A percentile compares a stretch with the other conserved stretches of the same genome.
Evolutionary conservation across 2,329 filamentous ascomycete genomes (phyloP).

Genomic region (Pseudogymnoascus sp.): DNA sequence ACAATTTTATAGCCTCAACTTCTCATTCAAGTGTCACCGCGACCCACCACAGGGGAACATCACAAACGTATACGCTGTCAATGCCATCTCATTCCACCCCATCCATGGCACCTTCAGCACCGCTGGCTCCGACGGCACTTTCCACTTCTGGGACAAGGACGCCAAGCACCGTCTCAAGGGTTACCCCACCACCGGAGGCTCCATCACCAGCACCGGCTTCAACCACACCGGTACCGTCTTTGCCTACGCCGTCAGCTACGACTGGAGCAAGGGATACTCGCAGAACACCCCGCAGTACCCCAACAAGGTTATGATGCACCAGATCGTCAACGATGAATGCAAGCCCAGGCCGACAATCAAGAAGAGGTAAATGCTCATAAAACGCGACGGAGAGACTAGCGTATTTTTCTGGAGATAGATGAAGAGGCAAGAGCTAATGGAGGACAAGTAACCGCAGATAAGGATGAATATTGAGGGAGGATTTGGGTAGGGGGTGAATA

Average conservation of each 20-base stretch:
- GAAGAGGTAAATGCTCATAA: constrained; percentile 26
- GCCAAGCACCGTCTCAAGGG: constrained; percentile 86
- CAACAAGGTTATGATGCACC: constrained; percentile 80
- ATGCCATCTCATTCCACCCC: constrained; percentile 96
- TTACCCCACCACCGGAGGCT: constrained; percentile 75
- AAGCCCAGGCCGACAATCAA: constrained; percentile 41
- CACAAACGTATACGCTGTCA: constrained; percentile 89
- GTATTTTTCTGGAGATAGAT: constrained; percentile 5
- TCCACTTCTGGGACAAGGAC: constrained; percentile 94
- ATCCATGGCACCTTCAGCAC: constrained; percentile 97
- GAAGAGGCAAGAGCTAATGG: constrained; percentile 8
- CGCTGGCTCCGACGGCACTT: constrained; percentile 89
- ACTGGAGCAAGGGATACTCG: constrained; percentile 96
- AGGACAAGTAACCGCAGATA: constrained; percentile 9
- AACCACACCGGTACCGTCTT: constrained; percentile 78
- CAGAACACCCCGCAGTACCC: constrained; percentile 68
- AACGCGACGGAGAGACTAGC: constrained; percentile 1
- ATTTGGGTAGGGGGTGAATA: background rate
- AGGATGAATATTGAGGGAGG: constrained; percentile 1
- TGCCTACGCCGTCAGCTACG: constrained; percentile 86
- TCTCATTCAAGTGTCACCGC: constrained; percentile 98
- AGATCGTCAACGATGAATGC: constrained; percentile 59
- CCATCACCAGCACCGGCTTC: constrained; percentile 88
- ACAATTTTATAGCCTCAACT: constrained; percentile 60
- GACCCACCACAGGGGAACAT: constrained; percentile 67